Percentiles rank a stretch among this genome's conserved stretches.
Conservation (phyloP, 148 eudicot genomes). For the Diospyros kaki region DNA sequence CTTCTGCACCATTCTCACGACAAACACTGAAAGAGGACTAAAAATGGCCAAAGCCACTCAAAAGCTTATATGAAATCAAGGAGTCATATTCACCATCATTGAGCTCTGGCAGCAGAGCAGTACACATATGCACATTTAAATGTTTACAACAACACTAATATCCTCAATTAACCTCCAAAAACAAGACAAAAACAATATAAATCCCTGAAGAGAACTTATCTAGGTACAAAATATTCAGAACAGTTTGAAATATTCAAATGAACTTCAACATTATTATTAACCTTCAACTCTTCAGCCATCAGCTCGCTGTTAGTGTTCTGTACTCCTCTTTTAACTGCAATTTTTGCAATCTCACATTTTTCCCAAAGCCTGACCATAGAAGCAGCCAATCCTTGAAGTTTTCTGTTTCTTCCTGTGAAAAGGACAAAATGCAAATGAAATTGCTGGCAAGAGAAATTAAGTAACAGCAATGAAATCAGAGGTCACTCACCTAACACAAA, state of each 20-base stretch:
- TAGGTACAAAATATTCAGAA: background rate
- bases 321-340: constrained; percentile 91
- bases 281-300: constrained; percentile 97
- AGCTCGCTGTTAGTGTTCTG: constrained; percentile 81
- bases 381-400: constrained; percentile 88
- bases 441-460: background rate
- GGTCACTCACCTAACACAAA: constrained; percentile 70
- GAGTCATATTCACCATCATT: no score
- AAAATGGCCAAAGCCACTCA: no score
- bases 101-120: no score
- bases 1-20: no score
- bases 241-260: background rate
- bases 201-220: background rate
- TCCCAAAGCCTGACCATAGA: constrained; percentile 93
- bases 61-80: no score
- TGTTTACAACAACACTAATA: no score
- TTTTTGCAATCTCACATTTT: constrained; percentile 91
- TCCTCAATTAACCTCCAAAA: no score
- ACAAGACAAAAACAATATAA: no score
- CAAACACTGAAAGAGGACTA: no score
- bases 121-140: no score
- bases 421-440: constrained; percentile 8
- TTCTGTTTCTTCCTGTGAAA: constrained; percentile 80
- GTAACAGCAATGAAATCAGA: background rate
- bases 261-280: constrained; percentile 24